phyloP scores from a whole-genome alignment of 1,139 yeast species.

The Lodderomyces metapsilosis region DNA sequence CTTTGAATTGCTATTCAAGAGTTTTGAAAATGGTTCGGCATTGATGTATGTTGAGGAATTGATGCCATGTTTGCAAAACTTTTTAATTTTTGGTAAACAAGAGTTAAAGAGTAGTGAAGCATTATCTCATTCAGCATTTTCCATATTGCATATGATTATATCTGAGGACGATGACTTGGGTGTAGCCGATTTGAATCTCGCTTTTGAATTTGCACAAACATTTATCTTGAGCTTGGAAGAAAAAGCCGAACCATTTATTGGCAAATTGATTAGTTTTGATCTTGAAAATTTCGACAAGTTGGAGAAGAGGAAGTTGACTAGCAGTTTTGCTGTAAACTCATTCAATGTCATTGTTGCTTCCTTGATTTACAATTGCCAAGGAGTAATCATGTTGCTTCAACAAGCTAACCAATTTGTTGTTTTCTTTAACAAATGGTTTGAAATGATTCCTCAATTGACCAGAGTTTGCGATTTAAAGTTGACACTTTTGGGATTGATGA shows the following conservation, averaged over 20 bases:
- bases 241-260: slow-evolving; percentile 37
- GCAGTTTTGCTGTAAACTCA: slow-evolving; percentile 40
- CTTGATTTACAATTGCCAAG: slow-evolving; percentile 58
- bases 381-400: slow-evolving; percentile 54
- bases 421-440: slow-evolving; percentile 72
- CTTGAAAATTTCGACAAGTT: slow-evolving; percentile 14
- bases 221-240: slow-evolving; percentile 50
- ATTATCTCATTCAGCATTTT: slow-evolving; percentile 23
- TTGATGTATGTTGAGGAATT: slow-evolving; percentile 72
- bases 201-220: slow-evolving; percentile 55
- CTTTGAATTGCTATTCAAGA: slow-evolving; percentile 53
- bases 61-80: slow-evolving; percentile 73
- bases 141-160: slow-evolving; percentile 35
- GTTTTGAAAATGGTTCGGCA: slow-evolving; percentile 57
- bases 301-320: slow-evolving; percentile 7
- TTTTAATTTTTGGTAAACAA: slow-evolving; percentile 66
- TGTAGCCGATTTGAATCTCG: slow-evolving; percentile 48
- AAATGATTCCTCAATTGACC: slow-evolving; percentile 52
- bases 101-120: slow-evolving; percentile 37
- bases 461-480: slow-evolving; percentile 84
- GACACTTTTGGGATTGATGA: slow-evolving; percentile 64
- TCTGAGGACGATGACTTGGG: slow-evolving; percentile 42
- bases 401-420: slow-evolving; percentile 41
- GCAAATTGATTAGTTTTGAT: slow-evolving; percentile 35
- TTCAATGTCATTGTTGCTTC: slow-evolving; percentile 68